phyloP scores from a whole-genome alignment of 2,329 filamentous ascomycete species.

The Lanzia echinophila region DNA sequence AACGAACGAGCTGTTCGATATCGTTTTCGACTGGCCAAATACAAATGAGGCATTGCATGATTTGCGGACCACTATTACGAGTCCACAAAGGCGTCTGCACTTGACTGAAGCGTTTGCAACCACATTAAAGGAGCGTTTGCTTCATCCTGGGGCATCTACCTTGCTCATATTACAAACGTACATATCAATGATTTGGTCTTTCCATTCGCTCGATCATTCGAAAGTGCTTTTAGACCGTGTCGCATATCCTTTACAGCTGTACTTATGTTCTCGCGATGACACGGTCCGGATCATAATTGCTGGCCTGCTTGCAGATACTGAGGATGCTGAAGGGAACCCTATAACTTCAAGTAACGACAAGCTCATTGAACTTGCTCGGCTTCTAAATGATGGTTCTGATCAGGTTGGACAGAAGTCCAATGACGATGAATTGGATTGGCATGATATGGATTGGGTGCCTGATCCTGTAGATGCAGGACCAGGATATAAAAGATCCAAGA shows the following conservation, averaged over 20 bases:
- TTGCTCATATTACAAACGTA: constrained; percentile 71
- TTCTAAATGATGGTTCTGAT: constrained; percentile 44
- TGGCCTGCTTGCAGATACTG: constrained; percentile 59
- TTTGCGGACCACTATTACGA: constrained; percentile 62
- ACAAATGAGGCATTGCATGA: constrained; percentile 69
- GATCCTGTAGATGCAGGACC: constrained; percentile 89
- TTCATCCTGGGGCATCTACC: constrained; percentile 72
- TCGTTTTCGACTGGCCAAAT: constrained; percentile 67
- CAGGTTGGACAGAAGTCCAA: constrained; percentile 46
- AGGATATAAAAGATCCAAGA: constrained; percentile 84
- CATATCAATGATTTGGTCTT: constrained; percentile 71
- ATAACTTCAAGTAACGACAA: constrained; percentile 39
- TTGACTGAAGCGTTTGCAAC: constrained; percentile 64
- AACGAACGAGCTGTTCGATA: constrained; percentile 70
- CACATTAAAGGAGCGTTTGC: constrained; percentile 56
- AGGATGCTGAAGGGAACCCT: constrained; percentile 33
- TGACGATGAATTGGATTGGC: constrained; percentile 74
- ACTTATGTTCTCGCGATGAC: constrained; percentile 69
- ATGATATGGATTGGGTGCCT: constrained; percentile 89
- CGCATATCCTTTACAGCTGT: constrained; percentile 65
- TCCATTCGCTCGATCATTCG: constrained; percentile 68
- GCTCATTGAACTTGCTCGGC: constrained; percentile 59
- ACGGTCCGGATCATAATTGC: constrained; percentile 72
- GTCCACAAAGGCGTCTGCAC: constrained; percentile 59
- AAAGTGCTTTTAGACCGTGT: constrained; percentile 72